Base-by-base conservation (phyloP, 495 filamentous ascomycete genomes). In the Lasiosphaeris hirsuta region DNA sequence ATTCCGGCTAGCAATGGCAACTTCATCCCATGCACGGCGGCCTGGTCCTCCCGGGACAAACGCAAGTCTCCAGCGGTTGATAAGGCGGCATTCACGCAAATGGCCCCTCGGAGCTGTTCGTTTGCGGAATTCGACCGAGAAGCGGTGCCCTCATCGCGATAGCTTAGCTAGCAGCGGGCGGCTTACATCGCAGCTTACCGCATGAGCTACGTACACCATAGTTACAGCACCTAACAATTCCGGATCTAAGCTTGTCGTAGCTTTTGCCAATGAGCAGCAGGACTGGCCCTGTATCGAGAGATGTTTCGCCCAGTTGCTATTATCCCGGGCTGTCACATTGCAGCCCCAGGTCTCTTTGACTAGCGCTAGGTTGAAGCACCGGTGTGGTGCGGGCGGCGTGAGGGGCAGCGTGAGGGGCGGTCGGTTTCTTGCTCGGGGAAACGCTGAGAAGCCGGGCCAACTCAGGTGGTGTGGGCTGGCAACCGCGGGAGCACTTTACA, bases 41-140 rank as follows among this genome's bases (percentile, higher is more conserved):
- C 42, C 13, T 35, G 39, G 51, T 4, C 39, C 34, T 45, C n/a
- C 39, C 42, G 53, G 53, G 41, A 46, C 46, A 55, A 55, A 36
- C 34, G 53, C n/a, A 15, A 4, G 43, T 30, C 23, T 30, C 23
- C 5, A 30, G 23, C 23, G 23, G 23, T 30, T 30, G 23, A 30
- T 30, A 30, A 30, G 23, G 23, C 23, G 23, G 23, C 23, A 30
- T 30, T 30, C 23, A 30, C 23, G 23, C 23, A 30, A 30, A 30
- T 30, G 23, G 2, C 23, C 23, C 23, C 2, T 5, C 23, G 23
- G 23, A 30, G 23, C 23, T 30, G 23, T 30, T 30, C 23, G 23
- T 30, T 30, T 5, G 23, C 23, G 5, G 23, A 30, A 30, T 5
- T 30, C 23, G 23, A 30, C 23, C 23, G 23, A 30, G 23, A 30